These are phyloP conservation scores for Solanum piurae DNA, from an alignment of 257 asterid genomes.

Conservation along the genomic window DNA sequence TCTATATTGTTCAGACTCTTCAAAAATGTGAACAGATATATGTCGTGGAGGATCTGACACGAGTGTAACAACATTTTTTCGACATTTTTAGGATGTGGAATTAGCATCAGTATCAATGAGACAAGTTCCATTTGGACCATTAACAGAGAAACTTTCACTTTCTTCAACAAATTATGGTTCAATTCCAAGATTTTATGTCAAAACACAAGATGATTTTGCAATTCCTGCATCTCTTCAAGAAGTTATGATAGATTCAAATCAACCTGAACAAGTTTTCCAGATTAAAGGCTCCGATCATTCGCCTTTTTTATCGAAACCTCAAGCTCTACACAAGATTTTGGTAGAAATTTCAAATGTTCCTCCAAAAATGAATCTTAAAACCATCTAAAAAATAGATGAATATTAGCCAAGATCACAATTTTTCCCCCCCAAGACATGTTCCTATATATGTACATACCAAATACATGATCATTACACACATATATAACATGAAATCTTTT, in stretches of 20 bases:
- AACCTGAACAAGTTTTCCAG: conserved; percentile 35
- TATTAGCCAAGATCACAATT: neutral
- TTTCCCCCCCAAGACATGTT: neutral
- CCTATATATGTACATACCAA: neutral
- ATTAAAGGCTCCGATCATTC: conserved; percentile 50
- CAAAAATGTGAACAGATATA: neutral
- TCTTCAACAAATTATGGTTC: conserved; percentile 41
- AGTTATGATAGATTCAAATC: conserved; percentile 37
- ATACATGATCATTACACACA: neutral
- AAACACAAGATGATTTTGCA: conserved; percentile 36
- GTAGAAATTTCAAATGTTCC: conserved; percentile 18
- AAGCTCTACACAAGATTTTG: conserved; percentile 31
- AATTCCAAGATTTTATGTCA: conserved; percentile 29
- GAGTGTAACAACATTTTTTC: neutral
- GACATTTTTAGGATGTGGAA: conserved; percentile 31
- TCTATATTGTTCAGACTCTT: neutral
- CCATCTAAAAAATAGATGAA: neutral
- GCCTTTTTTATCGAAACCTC: conserved; percentile 55
- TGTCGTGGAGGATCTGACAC: neutral
- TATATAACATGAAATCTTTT: neutral
- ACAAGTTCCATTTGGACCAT: conserved; percentile 36
- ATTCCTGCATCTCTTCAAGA: conserved; percentile 39
- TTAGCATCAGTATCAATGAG: conserved; percentile 45
- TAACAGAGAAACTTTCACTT: conserved; percentile 27
- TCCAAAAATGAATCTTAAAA: neutral